These are phyloP conservation scores for Iris pallida DNA, from an alignment of 116 monocot genomes.

Conservation along the genomic window DNA sequence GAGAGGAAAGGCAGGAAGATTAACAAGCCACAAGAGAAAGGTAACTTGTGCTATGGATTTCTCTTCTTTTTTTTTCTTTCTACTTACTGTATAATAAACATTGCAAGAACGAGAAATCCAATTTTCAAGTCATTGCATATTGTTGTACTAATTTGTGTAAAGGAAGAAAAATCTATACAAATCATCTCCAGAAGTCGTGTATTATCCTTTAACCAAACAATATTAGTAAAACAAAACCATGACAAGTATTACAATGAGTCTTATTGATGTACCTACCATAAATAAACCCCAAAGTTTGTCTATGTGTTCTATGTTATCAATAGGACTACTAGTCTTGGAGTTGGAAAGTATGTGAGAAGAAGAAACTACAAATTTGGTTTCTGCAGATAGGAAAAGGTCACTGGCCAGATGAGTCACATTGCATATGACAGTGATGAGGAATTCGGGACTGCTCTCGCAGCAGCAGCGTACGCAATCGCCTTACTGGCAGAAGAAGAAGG, in stretches of 20 bases:
- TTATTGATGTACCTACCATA: no score
- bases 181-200: not conserved
- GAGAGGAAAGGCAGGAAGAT: conserved; percentile 11
- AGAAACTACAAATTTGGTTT: not conserved
- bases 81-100: not conserved
- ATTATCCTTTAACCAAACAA: not conserved
- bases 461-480: conserved; percentile 46
- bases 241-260: no score
- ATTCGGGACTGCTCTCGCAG: conserved; percentile 37
- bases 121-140: not conserved
- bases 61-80: not conserved
- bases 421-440: conserved; percentile 10
- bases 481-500: conserved; percentile 21
- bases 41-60: conserved; percentile 1
- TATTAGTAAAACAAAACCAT: no score
- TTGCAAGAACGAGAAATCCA: not conserved
- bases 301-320: not conserved
- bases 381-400: conserved; percentile 17
- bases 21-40: conserved; percentile 8
- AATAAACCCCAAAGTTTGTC: no score
- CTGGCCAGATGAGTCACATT: conserved; percentile 15
- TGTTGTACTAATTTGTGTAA: not conserved
- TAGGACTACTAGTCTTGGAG: not conserved
- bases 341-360: not conserved
- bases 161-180: not conserved